Base-by-base conservation (phyloP, 169 alveolate species). In the Plasmodium falciparum region DNA sequence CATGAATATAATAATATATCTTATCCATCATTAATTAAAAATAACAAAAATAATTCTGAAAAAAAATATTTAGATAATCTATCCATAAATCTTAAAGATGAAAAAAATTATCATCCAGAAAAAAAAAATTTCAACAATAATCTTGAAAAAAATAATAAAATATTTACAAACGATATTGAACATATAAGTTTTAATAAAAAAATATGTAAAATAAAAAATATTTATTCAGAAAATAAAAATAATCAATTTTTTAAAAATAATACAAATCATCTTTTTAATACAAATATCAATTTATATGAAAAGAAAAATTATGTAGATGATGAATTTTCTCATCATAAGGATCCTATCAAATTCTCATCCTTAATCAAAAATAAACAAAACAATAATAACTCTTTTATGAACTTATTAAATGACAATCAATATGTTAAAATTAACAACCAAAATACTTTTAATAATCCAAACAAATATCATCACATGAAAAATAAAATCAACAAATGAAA, bases 171-270 rank as follows among this genome's bases (percentile, higher is more conserved):
- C 52, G 1, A 76, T 50, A 17, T 29, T 76, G 45, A 33, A 8
- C 45, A 33, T 33, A 33, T 33, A 5, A 33, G 45, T 5, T 33
- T 33, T 33, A 33, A 33, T 24, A 69, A 73, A 2, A 80, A 80
- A 80, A 69, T 69, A 3, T 80, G 80, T 39, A 66, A 33, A 80
- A 80, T 80, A 54, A 69, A 61, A 61, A 80, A 80, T 43, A 69
- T 67, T 26, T 69, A 20, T 69, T 69, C 71, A 43, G 78, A 80
- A 17, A 69, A 69, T 13, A 39, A 49, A n/a, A 24, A 50, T 29
- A 43, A 22, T 15, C 65, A 47, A 78, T 78, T 65, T 49, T n/a
- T 17, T 26, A 12, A 43, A 33, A 39, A 39, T 50, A 67, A 54
- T 47, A 33, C 47, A 78, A 65, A 65, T 26, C 49, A 78, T 13